phyloP scores from a whole-genome alignment of 257 asterid genomes.

The Solanum lignicaule region DNA sequence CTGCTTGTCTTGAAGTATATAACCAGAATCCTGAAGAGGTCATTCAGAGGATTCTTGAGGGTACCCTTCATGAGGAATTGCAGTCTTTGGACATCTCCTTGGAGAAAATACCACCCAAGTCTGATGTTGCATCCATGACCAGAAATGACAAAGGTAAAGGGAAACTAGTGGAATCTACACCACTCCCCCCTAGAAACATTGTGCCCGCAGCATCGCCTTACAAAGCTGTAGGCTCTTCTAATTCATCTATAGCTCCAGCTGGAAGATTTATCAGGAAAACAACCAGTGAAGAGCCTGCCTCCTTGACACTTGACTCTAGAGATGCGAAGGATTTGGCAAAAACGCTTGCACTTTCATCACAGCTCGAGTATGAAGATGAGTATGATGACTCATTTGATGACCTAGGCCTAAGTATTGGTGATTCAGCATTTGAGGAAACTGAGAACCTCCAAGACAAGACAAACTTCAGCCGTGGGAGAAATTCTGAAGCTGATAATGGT shows the following conservation, averaged over 20 bases:
- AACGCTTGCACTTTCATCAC: conserved; percentile 65
- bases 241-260: conserved; percentile 38
- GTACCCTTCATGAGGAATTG: conserved; percentile 80
- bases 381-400: conserved; percentile 97
- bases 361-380: conserved; percentile 92
- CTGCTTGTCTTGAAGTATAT: conserved; percentile 86
- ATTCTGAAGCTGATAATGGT: conserved; percentile 19
- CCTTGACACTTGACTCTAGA: conserved; percentile 35
- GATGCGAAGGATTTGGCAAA: conserved; percentile 39
- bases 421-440: conserved; percentile 58
- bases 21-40: conserved; percentile 87
- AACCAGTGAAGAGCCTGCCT: conserved; percentile 24
- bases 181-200: conserved; percentile 10
- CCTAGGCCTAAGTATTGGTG: conserved; percentile 73
- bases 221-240: conserved; percentile 30
- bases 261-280: conserved; percentile 83
- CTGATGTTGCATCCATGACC: conserved; percentile 21
- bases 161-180: conserved; percentile 37
- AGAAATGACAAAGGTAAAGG: conserved; percentile 70
- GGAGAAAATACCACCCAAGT: conserved; percentile 40
- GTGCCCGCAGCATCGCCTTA: conserved; percentile 10
- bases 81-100: conserved; percentile 48
- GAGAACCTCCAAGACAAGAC: conserved; percentile 25
- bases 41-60: conserved; percentile 88
- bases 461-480: conserved; percentile 19